Base-by-base conservation (phyloP, 2,329 filamentous ascomycete species). In the Trichocomaceae sp. region DNA sequence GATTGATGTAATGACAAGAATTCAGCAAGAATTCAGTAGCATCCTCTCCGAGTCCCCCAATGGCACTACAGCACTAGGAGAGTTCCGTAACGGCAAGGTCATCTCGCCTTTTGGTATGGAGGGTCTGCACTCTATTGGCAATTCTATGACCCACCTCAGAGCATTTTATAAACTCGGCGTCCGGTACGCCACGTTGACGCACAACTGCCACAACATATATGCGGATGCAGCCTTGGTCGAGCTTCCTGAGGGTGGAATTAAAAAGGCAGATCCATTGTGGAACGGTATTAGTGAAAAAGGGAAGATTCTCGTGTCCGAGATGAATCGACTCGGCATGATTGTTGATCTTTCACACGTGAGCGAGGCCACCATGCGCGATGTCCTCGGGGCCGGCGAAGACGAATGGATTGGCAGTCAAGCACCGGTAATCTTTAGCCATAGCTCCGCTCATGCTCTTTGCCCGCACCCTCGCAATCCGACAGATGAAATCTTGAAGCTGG, bases 281-380 rank as follows among this genome's bases (percentile, higher is more conserved):
- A 81, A 57, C 69, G 92, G 92, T 2, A 77, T 97, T 1, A 92
- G 86, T 57, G 75, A 79, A 0, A 78, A 79, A 1, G 92, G 92
- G 4, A 80, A 82, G 50, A 68, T 77, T 12, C 73, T 96, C 0
- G 77, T 97, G 45, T 77, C 77, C 35, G 92, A 97, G 75, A 96
- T 97, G 91, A 97, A 96, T 69, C 82, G 92, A 2, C 76, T 96
- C 1, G 92, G 92, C 23, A 90, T 96, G 85, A 83, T 96, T n/a
- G 87, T 97, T 41, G 92, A 96, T 67, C 78, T 96, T 35, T 81
- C 87, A 6, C 92, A 96, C 69, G 83, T 85, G 22, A 80, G 86
- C 62, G 80, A 82, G 55, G 86, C 92, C 57, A 96, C 91, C 0
- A 93, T 95, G 88, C 75, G 84, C 6, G 88, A 96, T 63, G 88